Conservation (phyloP, 2,329 filamentous ascomycete species). For the Cercospora sp. region DNA sequence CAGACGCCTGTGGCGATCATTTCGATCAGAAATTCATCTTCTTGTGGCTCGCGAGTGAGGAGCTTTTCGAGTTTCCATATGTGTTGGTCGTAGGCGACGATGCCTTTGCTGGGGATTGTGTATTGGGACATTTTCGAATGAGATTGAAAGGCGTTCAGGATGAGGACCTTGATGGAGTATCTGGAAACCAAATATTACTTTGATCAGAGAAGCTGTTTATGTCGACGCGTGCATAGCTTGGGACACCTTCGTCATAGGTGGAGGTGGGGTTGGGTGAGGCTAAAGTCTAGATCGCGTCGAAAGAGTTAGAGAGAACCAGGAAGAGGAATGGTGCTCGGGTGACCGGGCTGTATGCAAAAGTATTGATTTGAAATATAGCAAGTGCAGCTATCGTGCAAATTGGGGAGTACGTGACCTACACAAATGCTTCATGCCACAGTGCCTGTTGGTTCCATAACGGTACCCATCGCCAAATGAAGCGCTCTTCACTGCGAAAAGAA, state of each 20-base stretch:
- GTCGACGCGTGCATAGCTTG: constrained; percentile 6
- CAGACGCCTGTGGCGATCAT: constrained; percentile 56
- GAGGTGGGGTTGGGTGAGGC: constrained; percentile 6
- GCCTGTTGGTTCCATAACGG: background rate
- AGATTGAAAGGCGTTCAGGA: background rate
- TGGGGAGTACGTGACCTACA: background rate
- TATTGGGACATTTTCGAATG: constrained; percentile 17
- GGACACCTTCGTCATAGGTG: constrained; percentile 12
- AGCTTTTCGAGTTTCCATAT: constrained; percentile 28
- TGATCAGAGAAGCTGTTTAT: background rate
- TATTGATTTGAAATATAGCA: background rate
- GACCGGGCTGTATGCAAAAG: background rate
- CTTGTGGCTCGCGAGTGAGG: constrained; percentile 26
- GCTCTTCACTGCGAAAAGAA: background rate
- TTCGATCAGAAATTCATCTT: constrained; percentile 52
- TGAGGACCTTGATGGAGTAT: constrained; percentile 15
- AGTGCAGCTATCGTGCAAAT: background rate
- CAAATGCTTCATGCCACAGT: background rate
- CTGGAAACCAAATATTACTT: background rate
- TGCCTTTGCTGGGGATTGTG: constrained; percentile 33
- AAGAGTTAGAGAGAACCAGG: background rate
- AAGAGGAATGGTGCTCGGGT: constrained; percentile 9
- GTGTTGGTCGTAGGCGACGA: constrained; percentile 33
- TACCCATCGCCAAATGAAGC: background rate
- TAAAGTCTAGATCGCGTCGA: constrained; percentile 2